Conservation (phyloP, 257 asterid species). For the Jasminum sambac region DNA sequence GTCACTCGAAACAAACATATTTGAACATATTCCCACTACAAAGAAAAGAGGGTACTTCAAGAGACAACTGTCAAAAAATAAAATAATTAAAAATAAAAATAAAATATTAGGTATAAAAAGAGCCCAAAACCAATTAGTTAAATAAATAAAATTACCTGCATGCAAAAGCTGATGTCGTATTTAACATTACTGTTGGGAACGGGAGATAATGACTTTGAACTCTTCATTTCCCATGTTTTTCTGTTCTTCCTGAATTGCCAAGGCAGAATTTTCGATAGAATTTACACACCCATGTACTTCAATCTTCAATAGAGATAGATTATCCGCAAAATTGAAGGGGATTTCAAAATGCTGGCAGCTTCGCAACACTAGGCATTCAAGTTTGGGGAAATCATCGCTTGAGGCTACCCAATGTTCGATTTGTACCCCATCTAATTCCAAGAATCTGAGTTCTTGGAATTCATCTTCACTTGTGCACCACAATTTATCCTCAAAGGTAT, state of each 20-base stretch:
- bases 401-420: slow-evolving; percentile 12
- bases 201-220: neutral
- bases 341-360: slow-evolving; percentile 19
- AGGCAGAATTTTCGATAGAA: slow-evolving; percentile 14
- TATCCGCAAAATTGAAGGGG: neutral
- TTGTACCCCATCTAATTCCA: neutral
- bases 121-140: too few species aligned
- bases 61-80: too few species aligned
- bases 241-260: neutral
- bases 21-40: too few species aligned
- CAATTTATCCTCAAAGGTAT: neutral
- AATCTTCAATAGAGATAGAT: neutral
- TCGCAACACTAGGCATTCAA: slow-evolving; percentile 12
- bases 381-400: slow-evolving; percentile 11
- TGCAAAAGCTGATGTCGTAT: too few species aligned
- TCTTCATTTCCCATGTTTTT: neutral
- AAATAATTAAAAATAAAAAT: too few species aligned
- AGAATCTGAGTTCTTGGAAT: neutral
- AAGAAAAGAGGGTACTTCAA: too few species aligned
- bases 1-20: too few species aligned
- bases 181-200: too few species aligned
- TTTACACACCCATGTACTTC: neutral
- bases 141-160: too few species aligned
- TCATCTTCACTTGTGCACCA: neutral
- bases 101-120: too few species aligned